Conservation (phyloP, 306 rosid genomes). For the Vachellia pachyceras region DNA sequence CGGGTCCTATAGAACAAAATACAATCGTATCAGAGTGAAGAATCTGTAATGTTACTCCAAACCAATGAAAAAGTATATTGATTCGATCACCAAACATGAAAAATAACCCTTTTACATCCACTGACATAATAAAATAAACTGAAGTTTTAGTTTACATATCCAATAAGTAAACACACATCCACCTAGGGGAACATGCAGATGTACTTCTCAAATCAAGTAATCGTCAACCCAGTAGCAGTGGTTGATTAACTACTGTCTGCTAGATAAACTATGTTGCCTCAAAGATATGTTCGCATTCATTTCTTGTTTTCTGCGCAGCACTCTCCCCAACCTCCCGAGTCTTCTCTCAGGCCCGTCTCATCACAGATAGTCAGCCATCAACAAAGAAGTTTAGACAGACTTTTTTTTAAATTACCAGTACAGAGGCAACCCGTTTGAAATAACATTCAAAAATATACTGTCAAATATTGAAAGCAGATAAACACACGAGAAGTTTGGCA, state of each 20-base stretch:
- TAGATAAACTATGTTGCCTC: neutral
- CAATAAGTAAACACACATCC: neutral
- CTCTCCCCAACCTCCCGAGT: neutral
- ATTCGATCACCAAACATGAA: neutral
- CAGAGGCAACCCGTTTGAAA: no score
- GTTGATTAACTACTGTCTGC: neutral
- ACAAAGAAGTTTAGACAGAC: neutral
- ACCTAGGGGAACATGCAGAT: neutral
- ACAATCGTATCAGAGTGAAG: constrained; percentile 3
- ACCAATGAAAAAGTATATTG: neutral
- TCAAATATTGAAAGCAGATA: neutral
- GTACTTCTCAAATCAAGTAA: neutral
- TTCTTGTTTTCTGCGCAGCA: neutral
- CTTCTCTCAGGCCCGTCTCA: neutral
- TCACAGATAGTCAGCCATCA: constrained; percentile 2
- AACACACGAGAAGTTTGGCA: constrained; percentile 10
- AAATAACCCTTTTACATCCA: constrained; percentile 17
- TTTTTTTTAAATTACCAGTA: neutral
- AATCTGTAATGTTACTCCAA: neutral
- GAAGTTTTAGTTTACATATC: neutral
- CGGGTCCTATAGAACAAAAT: neutral
- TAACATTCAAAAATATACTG: neutral
- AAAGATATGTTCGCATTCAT: neutral
- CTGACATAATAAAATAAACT: neutral
- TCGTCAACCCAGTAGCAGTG: constrained; percentile 8